phyloP scores from a whole-genome alignment of 2,329 filamentous ascomycete genomes.

The Nigrospora osmanthi region DNA sequence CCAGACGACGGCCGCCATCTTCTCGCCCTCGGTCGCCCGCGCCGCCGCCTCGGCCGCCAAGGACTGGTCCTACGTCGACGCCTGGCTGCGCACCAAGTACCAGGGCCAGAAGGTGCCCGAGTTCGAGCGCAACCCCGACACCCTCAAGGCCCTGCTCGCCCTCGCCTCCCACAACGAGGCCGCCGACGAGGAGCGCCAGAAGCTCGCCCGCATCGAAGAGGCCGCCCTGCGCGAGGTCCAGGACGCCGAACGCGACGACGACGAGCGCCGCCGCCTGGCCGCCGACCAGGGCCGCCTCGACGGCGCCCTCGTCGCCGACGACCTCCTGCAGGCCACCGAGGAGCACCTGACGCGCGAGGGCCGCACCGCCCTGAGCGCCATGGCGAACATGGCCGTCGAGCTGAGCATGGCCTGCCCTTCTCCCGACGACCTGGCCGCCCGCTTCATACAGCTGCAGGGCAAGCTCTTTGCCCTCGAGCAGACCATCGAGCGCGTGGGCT shows the following conservation, averaged over 20 bases:
- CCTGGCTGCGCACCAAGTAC: conserved; percentile 68
- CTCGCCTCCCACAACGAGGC: conserved; percentile 70
- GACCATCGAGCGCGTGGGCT: conserved; percentile 41
- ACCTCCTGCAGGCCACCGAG: conserved; percentile 46
- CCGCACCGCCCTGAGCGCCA: conserved; percentile 44
- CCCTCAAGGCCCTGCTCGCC: conserved; percentile 65
- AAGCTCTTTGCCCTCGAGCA: conserved; percentile 48
- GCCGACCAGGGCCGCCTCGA: conserved; percentile 3
- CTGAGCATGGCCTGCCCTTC: conserved; percentile 41
- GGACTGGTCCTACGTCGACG: conserved; percentile 84
- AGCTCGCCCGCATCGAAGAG: conserved; percentile 51
- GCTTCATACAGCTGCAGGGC: conserved; percentile 48
- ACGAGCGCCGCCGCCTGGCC: conserved; percentile 10
- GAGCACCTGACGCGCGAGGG: conserved; percentile 48
- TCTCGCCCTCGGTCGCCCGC: conserved; percentile 61
- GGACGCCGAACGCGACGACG: conserved; percentile 21
- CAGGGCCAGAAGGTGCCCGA: conserved; percentile 53
- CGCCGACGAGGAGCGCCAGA: conserved; percentile 61
- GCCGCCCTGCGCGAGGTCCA: conserved; percentile 47
- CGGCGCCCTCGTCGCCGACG: conserved; percentile 20
- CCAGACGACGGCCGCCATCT: conserved; percentile 43
- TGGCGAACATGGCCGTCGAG: conserved; percentile 43
- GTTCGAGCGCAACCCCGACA: conserved; percentile 85
- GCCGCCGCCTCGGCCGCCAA: conserved; percentile 76
- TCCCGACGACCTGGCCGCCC: conserved; percentile 39